Base-by-base conservation (phyloP, 768 basidiomycete genomes). In the Paxillus ammoniavirescens region DNA sequence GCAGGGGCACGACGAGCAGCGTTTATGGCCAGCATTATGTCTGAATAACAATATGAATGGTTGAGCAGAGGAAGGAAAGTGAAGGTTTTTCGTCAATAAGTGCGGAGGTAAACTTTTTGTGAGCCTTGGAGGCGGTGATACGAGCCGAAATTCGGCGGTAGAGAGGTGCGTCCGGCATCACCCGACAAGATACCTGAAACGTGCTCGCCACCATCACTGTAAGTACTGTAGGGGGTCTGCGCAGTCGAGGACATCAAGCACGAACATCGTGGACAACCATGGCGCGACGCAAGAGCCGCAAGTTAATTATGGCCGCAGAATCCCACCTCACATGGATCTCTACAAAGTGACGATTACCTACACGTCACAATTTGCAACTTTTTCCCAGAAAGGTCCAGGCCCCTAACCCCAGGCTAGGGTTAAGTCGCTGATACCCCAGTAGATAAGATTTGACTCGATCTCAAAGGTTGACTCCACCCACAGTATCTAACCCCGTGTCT, bases 1-100 rank as follows among this genome's bases (percentile, higher is more conserved):
- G 74, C 68, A 51, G 75, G 72, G 44, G 77, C 69, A 47, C 81
- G 80, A 69, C 86, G 83, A 51, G 77, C 71, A 59, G 82, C 59
- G 56, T 48, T 59, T 26, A 78, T 64, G 65, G 79, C 72, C 66
- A 75, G 69, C 75, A 73, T 82, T 69, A 62, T 64, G 30, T 14
- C 26, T 78, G 76, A 79, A 77, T 41, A 37, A 14, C 43, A 42
- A 49, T 58, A 61, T 58, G 64, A 60, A 63, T 50, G 38, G 55
- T 21, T 47, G 55, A 67, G 65, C 56, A 51, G 52, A 56, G 59
- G 62, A 55, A 33, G 28, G 53, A 65, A 58, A 49, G 53, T 57
- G 64, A 56, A 52, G 47, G 40, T 42, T 37, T 13, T 53, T 47
- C 9, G 49, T 26, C 36, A 30, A 33, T 23, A 5, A 17, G 14